These are phyloP conservation scores for Penicillium sp. DNA, from an alignment of 2,329 filamentous ascomycete genomes.

Conservation along the genomic window DNA sequence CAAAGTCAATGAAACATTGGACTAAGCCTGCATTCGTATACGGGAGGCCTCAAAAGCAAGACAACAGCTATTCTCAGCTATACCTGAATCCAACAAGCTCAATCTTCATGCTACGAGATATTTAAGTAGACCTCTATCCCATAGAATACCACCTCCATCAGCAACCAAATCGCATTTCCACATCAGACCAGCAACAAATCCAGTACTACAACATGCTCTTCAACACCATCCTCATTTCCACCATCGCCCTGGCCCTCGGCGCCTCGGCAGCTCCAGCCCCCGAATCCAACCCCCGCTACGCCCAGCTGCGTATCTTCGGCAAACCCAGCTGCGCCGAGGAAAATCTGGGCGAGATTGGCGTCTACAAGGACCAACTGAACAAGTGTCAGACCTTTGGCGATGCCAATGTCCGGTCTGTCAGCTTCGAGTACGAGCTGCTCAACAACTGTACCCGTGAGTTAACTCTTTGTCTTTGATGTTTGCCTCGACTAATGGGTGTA, in stretches of 20 bases:
- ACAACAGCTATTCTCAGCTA: too few relatives aligned
- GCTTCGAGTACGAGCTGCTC: conserved; percentile 9
- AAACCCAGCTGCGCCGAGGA: conserved; percentile 10
- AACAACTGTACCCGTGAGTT: conserved; percentile 12
- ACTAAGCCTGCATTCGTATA: too few relatives aligned
- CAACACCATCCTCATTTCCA: conserved; percentile 6
- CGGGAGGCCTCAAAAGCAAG: too few relatives aligned
- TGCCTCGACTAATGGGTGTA: neutral
- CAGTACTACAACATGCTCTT: too few relatives aligned
- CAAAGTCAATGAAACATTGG: too few relatives aligned
- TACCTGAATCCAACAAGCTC: too few relatives aligned
- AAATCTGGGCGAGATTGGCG: conserved; percentile 16
- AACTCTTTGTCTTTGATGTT: neutral
- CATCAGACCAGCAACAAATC: too few relatives aligned
- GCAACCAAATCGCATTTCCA: too few relatives aligned
- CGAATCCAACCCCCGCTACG: conserved; percentile 9
- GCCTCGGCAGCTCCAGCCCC: conserved; percentile 8
- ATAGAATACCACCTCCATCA: too few relatives aligned
- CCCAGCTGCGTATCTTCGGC: conserved; percentile 16
- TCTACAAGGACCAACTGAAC: conserved; percentile 14
- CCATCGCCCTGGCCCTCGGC: conserved; percentile 6
- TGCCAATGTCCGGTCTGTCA: conserved; percentile 9
- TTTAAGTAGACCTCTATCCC: too few relatives aligned
- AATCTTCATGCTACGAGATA: too few relatives aligned
- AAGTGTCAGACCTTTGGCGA: conserved; percentile 10